Conservation (phyloP, 2,329 filamentous ascomycete species). For the Colletotrichum sp. region DNA sequence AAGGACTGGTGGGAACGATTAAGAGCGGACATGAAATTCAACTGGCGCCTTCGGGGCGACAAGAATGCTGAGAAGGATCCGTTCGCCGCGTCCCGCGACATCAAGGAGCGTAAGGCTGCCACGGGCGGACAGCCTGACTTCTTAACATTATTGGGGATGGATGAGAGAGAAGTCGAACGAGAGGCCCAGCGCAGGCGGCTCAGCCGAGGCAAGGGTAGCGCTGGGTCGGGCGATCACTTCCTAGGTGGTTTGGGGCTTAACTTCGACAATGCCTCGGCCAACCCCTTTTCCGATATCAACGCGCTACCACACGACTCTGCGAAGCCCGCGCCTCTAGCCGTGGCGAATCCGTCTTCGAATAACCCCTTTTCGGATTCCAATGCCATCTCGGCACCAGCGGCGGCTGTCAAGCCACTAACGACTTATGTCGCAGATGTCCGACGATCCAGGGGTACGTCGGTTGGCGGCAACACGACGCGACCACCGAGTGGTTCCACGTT, state of each 20-base stretch:
- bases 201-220: constrained; percentile 34
- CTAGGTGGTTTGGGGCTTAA: constrained; percentile 43
- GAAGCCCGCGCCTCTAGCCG: constrained; percentile 40
- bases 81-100: constrained; percentile 29
- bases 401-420: constrained; percentile 35
- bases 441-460: constrained; percentile 54
- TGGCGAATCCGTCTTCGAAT: constrained; percentile 29
- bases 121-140: constrained; percentile 45
- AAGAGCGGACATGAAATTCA: constrained; percentile 42
- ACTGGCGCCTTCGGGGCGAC: constrained; percentile 38
- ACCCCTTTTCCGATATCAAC: constrained; percentile 58
- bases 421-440: constrained; percentile 54
- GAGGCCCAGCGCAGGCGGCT: constrained; percentile 40
- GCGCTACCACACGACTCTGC: constrained; percentile 42
- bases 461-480: constrained; percentile 31
- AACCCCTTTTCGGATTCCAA: constrained; percentile 58
- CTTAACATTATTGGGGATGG: constrained; percentile 47
- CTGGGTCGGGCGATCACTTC: constrained; percentile 42
- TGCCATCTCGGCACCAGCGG: constrained; percentile 37
- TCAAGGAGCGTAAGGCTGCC: constrained; percentile 25
- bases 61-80: constrained; percentile 29
- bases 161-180: constrained; percentile 43
- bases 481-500: constrained; percentile 29
- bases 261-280: constrained; percentile 33
- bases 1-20: constrained; percentile 52